Evolutionary conservation across 768 basidiomycete genomes (phyloP).

Genomic region (Auricularia sp.): DNA sequence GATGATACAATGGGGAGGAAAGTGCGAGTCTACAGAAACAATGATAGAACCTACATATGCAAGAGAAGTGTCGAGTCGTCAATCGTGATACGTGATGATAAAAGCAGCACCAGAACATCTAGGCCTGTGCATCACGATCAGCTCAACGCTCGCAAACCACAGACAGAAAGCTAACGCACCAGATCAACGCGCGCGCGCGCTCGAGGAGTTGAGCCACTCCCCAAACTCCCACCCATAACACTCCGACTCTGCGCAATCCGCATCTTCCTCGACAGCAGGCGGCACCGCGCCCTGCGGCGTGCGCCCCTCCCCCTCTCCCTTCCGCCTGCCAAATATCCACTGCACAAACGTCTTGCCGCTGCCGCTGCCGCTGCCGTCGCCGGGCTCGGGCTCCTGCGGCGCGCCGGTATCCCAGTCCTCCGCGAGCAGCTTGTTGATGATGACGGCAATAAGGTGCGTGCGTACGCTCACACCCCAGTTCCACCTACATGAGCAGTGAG

Average conservation of each 20-base stretch:
- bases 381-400: neutral
- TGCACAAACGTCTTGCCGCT: neutral
- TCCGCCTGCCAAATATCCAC: neutral
- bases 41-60: too few relatives aligned
- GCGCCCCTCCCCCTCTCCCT: neutral
- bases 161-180: too few relatives aligned
- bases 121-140: too few relatives aligned
- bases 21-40: too few relatives aligned
- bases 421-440: slow-evolving; percentile 43
- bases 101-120: too few relatives aligned
- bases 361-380: neutral
- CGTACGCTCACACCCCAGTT: slow-evolving; percentile 52
- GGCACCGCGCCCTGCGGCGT: neutral
- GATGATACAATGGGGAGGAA: too few relatives aligned
- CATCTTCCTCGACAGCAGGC: neutral
- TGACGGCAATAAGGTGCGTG: slow-evolving; percentile 44
- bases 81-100: too few relatives aligned
- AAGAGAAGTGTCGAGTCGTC: too few relatives aligned
- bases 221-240: neutral
- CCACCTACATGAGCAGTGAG: slow-evolving; percentile 12
- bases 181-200: too few relatives aligned
- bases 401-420: slow-evolving; percentile 37
- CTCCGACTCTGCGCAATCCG: neutral
- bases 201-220: neutral
- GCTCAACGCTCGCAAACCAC: too few relatives aligned